These are phyloP conservation scores for Aspergillus persii DNA, from an alignment of 2,329 filamentous ascomycete species.

Conservation along the genomic window DNA sequence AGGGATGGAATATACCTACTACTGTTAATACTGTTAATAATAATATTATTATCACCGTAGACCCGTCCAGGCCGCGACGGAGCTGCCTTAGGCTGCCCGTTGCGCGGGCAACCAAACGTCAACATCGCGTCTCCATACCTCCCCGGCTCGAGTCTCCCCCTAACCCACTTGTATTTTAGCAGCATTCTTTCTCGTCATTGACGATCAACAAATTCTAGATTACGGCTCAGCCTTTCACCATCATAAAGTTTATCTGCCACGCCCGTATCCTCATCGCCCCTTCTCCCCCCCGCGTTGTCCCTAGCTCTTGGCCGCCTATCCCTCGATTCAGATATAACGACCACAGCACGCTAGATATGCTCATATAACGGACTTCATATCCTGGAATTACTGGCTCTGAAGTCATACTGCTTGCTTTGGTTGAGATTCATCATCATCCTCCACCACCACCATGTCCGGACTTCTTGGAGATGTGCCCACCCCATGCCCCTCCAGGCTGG, in stretches of 20 bases:
- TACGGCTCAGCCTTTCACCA: background rate
- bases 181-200: background rate
- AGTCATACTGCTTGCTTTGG: background rate
- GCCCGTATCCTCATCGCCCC: background rate
- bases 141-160: background rate
- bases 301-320: conserved; percentile 7
- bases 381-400: background rate
- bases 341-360: background rate
- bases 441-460: conserved; percentile 24
- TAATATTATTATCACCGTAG: too few species aligned
- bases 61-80: too few species aligned
- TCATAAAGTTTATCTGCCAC: background rate
- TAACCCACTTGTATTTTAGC: conserved; percentile 2
- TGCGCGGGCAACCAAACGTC: conserved; percentile 21
- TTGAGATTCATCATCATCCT: background rate
- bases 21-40: too few species aligned
- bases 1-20: background rate
- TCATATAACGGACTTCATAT: background rate
- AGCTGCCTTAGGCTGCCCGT: conserved; percentile 15
- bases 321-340: conserved; percentile 5
- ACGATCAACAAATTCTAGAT: conserved; percentile 1
- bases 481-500: conserved; percentile 32
- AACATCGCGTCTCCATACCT: conserved; percentile 21
- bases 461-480: conserved; percentile 28
- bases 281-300: conserved; percentile 7